phyloP scores from a whole-genome alignment of 192 early-diverging fungal species.

The Endogone sp. region DNA sequence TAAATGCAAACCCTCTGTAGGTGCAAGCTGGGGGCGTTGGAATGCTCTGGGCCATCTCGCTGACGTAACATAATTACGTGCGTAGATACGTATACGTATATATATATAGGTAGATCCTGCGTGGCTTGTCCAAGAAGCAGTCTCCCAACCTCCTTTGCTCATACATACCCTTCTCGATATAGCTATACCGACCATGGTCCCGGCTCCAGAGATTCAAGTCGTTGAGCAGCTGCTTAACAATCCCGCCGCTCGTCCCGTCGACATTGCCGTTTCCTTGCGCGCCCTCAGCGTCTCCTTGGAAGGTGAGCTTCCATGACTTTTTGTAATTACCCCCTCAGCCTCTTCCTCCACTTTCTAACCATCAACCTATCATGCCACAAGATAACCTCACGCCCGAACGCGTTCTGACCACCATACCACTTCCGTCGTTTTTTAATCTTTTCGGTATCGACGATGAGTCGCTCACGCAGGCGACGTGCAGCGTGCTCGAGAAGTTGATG shows the following conservation, averaged over 20 bases:
- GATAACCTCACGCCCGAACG: background rate
- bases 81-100: too few species aligned
- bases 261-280: background rate
- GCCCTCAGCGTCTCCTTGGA: constrained; percentile 8
- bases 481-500: constrained; percentile 24
- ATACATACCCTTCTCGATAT: too few species aligned
- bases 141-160: too few species aligned
- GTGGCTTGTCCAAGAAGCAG: too few species aligned
- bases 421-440: constrained; percentile 11
- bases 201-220: background rate
- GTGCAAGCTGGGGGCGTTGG: too few species aligned
- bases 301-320: constrained; percentile 6
- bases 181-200: too few species aligned
- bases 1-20: too few species aligned
- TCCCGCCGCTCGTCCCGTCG: background rate
- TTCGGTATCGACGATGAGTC: constrained; percentile 9
- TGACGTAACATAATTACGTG: too few species aligned
- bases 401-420: constrained; percentile 13
- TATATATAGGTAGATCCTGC: too few species aligned
- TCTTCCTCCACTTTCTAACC: too few species aligned
- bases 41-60: too few species aligned
- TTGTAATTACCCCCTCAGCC: background rate
- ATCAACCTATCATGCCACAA: constrained; percentile 1
- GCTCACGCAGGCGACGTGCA: constrained; percentile 15
- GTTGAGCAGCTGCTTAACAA: background rate